Percentiles rank a stretch among this genome's conserved stretches.
Evolutionary conservation across 1,139 yeast genomes (phyloP).

Genomic region (Candida mesenterica): DNA sequence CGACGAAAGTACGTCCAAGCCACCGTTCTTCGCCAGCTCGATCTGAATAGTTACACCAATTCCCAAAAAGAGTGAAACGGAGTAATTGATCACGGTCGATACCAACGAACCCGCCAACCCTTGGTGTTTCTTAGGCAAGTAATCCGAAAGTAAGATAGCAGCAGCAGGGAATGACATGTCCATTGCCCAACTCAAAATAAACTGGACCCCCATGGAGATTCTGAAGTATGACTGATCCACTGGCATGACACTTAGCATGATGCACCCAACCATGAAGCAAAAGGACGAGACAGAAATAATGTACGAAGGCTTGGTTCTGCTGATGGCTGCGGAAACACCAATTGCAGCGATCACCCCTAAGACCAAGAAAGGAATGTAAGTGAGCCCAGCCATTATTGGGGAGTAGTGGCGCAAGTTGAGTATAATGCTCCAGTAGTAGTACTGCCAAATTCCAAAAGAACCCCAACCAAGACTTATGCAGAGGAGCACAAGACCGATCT

Average conservation of each 20-base stretch:
- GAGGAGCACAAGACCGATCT: conserved; percentile 35
- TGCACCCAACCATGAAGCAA: conserved; percentile 48
- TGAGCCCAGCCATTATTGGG: conserved; percentile 42
- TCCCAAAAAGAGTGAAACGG: conserved; percentile 54
- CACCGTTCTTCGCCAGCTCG: conserved; percentile 23
- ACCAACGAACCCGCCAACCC: conserved; percentile 63
- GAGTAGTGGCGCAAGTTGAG: conserved; percentile 45
- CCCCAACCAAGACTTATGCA: conserved; percentile 55
- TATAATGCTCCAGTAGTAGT: conserved; percentile 41
- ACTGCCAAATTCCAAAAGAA: conserved; percentile 54
- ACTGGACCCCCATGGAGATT: conserved; percentile 46
- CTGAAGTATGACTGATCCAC: conserved; percentile 47
- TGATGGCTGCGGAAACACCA: conserved; percentile 40
- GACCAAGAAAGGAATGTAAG: conserved; percentile 47
- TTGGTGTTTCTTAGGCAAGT: conserved; percentile 49
- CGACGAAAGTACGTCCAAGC: conserved; percentile 20
- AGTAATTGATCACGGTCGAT: conserved; percentile 53
- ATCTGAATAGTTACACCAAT: conserved; percentile 49
- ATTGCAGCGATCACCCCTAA: conserved; percentile 49
- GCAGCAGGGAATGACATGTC: conserved; percentile 60
- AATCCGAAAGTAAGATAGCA: conserved; percentile 50
- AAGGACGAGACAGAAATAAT: conserved; percentile 41
- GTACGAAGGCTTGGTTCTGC: conserved; percentile 43
- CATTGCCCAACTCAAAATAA: conserved; percentile 56
- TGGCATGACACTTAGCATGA: conserved; percentile 49